phyloP scores from a whole-genome alignment of 148 eudicot species.

The Mesembryanthemum crystallinum region DNA sequence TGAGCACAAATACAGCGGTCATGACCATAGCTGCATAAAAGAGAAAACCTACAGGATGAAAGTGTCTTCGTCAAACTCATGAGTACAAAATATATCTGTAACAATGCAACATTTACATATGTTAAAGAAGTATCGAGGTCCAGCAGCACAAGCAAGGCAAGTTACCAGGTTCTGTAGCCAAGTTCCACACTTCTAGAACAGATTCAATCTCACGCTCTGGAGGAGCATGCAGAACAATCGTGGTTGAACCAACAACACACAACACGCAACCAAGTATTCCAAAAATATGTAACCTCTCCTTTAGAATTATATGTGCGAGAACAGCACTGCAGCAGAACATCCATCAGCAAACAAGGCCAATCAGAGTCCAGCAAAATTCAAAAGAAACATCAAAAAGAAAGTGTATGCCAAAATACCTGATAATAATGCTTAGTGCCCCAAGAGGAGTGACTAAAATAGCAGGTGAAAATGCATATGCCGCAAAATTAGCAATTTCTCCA shows the following conservation, averaged over 20 bases:
- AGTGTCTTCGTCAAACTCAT: slow-evolving; percentile 11
- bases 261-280: slow-evolving; percentile 76
- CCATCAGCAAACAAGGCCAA: slow-evolving; percentile 22
- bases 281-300: slow-evolving; percentile 68
- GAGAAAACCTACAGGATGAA: slow-evolving; percentile 56
- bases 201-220: slow-evolving; percentile 69
- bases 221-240: slow-evolving; percentile 87
- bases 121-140: neutral
- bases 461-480: slow-evolving; percentile 90
- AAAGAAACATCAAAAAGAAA: neutral
- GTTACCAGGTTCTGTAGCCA: slow-evolving; percentile 84
- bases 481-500: slow-evolving; percentile 84
- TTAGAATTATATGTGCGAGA: slow-evolving; percentile 67
- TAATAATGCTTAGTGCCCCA: slow-evolving; percentile 84
- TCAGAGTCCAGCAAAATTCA: neutral
- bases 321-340: slow-evolving; percentile 58
- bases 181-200: slow-evolving; percentile 73
- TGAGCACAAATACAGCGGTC: slow-evolving; percentile 54
- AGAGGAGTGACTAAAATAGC: slow-evolving; percentile 87
- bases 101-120: neutral
- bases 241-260: slow-evolving; percentile 81
- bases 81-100: neutral
- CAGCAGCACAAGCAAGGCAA: slow-evolving; percentile 12
- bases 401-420: slow-evolving; percentile 41
- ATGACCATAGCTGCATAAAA: slow-evolving; percentile 60